phyloP scores from a whole-genome alignment of 2,329 filamentous ascomycete genomes.

The Hypoxylon sp. region DNA sequence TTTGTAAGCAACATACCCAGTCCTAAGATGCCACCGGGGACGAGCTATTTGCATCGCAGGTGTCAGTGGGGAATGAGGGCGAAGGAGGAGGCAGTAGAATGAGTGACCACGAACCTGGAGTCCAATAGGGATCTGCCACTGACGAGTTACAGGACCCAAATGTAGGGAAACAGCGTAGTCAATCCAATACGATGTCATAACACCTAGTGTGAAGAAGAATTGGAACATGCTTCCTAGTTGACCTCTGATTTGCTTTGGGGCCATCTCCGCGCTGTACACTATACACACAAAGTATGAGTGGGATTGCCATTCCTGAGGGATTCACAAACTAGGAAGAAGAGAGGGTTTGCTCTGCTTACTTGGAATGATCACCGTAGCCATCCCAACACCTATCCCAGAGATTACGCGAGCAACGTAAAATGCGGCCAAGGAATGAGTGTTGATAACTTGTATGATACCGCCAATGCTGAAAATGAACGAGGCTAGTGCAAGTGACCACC shows the following conservation, averaged over 20 bases:
- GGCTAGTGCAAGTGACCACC: slow-evolving; percentile 51
- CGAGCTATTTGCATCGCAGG: slow-evolving; percentile 40
- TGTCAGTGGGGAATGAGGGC: background rate
- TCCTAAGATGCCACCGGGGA: slow-evolving; percentile 48
- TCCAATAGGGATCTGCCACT: slow-evolving; percentile 61
- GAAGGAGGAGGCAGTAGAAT: background rate
- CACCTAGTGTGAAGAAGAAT: slow-evolving; percentile 55
- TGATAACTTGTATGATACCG: slow-evolving; percentile 51
- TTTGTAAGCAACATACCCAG: slow-evolving; percentile 60
- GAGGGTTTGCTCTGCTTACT: slow-evolving; percentile 26
- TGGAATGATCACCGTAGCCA: slow-evolving; percentile 55
- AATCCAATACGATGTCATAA: slow-evolving; percentile 54
- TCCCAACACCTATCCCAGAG: slow-evolving; percentile 47
- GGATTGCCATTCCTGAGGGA: background rate
- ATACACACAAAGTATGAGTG: background rate
- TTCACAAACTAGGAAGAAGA: background rate
- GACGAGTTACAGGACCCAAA: slow-evolving; percentile 49
- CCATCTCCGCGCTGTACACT: slow-evolving; percentile 57
- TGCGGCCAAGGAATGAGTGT: slow-evolving; percentile 48
- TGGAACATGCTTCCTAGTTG: slow-evolving; percentile 51
- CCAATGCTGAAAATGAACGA: slow-evolving; percentile 56
- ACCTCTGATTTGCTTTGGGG: slow-evolving; percentile 56
- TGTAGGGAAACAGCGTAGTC: slow-evolving; percentile 57
- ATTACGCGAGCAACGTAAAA: slow-evolving; percentile 52
- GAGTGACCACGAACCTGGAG: slow-evolving; percentile 50